Evolutionary conservation across 495 filamentous ascomycete species (phyloP).

Genomic region (Xylaria grammica): DNA sequence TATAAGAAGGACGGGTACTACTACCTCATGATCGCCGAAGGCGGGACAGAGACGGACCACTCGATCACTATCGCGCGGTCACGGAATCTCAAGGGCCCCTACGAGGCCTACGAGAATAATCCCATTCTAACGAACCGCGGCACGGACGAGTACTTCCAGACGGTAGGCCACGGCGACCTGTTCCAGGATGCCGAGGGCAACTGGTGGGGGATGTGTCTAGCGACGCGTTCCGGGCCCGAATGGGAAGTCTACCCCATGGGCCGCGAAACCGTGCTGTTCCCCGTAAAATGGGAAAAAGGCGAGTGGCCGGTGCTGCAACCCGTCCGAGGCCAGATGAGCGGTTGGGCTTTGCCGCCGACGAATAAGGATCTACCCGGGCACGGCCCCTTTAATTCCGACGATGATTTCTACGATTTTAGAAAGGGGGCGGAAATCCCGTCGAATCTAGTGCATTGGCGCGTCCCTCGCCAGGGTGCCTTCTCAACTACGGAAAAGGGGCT

Average conservation of each 20-base stretch:
- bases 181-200: conserved; percentile 55
- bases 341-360: conserved; percentile 42
- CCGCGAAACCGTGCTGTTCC: conserved; percentile 58
- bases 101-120: conserved; percentile 52
- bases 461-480: conserved; percentile 42
- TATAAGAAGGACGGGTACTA: conserved; percentile 69
- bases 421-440: conserved; percentile 40
- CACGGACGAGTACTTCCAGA: conserved; percentile 54
- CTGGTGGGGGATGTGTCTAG: conserved; percentile 61
- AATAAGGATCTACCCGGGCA: conserved; percentile 39
- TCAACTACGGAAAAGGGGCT: conserved; percentile 42
- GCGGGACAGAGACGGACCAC: conserved; percentile 61
- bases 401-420: conserved; percentile 48
- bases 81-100: conserved; percentile 54
- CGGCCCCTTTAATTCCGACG: conserved; percentile 43
- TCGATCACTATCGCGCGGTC: conserved; percentile 54
- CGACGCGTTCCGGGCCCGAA: conserved; percentile 46
- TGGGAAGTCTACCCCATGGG: conserved; percentile 59
- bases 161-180: conserved; percentile 54
- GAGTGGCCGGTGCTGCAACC: conserved; percentile 48
- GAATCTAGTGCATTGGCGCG: conserved; percentile 53
- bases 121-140: conserved; percentile 57
- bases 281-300: conserved; percentile 54
- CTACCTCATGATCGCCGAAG: conserved; percentile 72
- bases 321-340: conserved; percentile 49